These are phyloP conservation scores for Thymus mandschuricus DNA, from an alignment of 257 asterid species.

Conservation along the genomic window DNA sequence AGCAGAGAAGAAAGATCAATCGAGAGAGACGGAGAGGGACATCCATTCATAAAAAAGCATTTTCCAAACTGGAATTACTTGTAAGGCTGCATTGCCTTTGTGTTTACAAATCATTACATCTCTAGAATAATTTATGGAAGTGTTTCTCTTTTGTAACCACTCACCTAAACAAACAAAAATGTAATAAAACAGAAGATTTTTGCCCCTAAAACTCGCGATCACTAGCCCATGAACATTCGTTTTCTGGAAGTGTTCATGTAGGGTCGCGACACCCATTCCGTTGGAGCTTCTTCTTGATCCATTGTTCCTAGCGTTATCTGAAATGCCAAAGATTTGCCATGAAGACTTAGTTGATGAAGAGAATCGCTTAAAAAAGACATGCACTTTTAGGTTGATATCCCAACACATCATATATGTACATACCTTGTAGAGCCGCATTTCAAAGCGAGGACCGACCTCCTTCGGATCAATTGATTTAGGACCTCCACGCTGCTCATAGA, in stretches of 20 bases:
- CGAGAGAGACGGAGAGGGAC: conserved; percentile 35
- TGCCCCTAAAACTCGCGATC: not conserved
- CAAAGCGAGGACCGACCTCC: conserved; percentile 98
- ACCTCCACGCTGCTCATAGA: conserved; percentile 82
- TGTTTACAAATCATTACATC: conserved; percentile 11
- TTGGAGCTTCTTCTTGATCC: conserved; percentile 87
- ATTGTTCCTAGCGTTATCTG: conserved; percentile 83
- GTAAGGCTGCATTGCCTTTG: conserved; percentile 60
- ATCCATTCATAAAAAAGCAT: conserved; percentile 71
- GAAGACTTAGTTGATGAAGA: not conserved
- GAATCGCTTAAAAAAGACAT: not conserved
- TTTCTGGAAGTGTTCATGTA: conserved; percentile 37
- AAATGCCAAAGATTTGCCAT: conserved; percentile 15
- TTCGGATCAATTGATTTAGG: conserved; percentile 86
- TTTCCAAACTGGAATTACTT: conserved; percentile 64
- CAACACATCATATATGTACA: not conserved
- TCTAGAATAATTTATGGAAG: conserved; percentile 26
- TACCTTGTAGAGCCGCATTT: conserved; percentile 87
- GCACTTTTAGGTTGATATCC: not conserved
- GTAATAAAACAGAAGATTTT: not conserved
- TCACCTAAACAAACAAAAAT: conserved; percentile 9
- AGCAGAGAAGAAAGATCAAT: conserved; percentile 19
- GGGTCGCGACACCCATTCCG: conserved; percentile 52
- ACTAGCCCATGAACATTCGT: conserved; percentile 31
- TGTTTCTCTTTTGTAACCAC: conserved; percentile 23